Base-by-base conservation (phyloP, 2,329 filamentous ascomycete genomes). In the Sporothrix humicola region DNA sequence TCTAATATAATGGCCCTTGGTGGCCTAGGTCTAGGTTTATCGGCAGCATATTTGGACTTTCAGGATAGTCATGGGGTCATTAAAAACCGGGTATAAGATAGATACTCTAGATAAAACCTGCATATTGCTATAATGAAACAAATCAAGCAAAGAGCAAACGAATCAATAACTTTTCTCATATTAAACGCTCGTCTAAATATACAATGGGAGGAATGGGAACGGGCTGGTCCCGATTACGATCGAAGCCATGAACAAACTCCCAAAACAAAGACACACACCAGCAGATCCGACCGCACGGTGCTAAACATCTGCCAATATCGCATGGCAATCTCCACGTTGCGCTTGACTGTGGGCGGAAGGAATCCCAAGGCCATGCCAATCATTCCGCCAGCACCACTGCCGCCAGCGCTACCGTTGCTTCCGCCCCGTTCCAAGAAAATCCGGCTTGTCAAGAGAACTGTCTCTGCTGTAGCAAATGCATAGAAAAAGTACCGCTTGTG, bases 401-500 rank as follows among this genome's bases (percentile, higher is more conserved):
- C 50, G 5, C 72, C 46, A 17, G 17, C 3, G 2, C 20, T 17
- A 23, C 56, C 13, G 12, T 23, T n/a, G 31, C n/a, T 31, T 31
- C 48, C 59, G 1, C 48, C 87, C 77, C 88, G 89, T 77, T 94
- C 92, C 70, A 93, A 79, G 77, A 94, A 89, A 80, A 91, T 93
- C 31, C 92, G 85, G 44, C 88, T 90, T 1, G 89, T 91, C 76
- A 95, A 88, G 76, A 95, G 84, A 71, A 93, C 80, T 12, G 93
- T 86, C 83, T 96, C 92, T 46, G 89, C 90, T 0, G 92, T 93
- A 6, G 92, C 91, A 79, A 95, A 96, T n/a, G 92, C 87, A 84
- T 90, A 93, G 81, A 95, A 94, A 82, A 94, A 91, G 74, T 73
- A 73, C 73, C 70, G 65, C 72, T 73, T 76, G 48, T 77, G 65